These are phyloP conservation scores for Oryza meridionalis DNA, from an alignment of 176 grass and related monocot species.

Conservation along the genomic window DNA sequence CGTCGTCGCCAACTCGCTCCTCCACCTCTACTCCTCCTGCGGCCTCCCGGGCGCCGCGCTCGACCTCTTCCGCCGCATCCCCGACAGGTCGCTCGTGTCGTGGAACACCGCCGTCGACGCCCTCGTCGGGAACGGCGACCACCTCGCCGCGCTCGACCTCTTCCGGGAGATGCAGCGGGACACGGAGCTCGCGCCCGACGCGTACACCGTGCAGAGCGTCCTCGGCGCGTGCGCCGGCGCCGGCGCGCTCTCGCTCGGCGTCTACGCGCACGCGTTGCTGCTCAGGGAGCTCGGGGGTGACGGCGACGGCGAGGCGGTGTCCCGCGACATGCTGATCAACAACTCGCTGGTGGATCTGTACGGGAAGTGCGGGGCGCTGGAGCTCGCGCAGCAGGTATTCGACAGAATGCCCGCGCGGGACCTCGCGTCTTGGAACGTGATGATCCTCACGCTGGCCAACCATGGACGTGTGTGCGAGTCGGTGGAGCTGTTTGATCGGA, in stretches of 20 bases:
- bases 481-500: constrained; percentile 54
- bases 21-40: constrained; percentile 90
- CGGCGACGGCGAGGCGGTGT: constrained; percentile 23
- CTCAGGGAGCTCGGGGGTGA: constrained; percentile 52
- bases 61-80: constrained; percentile 64
- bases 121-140: constrained; percentile 66
- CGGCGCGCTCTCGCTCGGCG: constrained; percentile 65
- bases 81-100: constrained; percentile 60
- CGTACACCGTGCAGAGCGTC: constrained; percentile 83
- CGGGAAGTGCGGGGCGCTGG: constrained; percentile 72
- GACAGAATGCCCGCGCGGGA: constrained; percentile 68
- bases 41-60: constrained; percentile 41
- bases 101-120: constrained; percentile 88
- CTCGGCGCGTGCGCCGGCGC: constrained; percentile 64
- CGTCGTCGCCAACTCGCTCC: constrained; percentile 79
- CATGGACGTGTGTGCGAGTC: constrained; percentile 61
- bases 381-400: constrained; percentile 71
- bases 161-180: constrained; percentile 71
- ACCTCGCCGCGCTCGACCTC: constrained; percentile 57
- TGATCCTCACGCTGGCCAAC: constrained; percentile 78
- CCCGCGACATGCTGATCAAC: constrained; percentile 72
- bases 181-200: constrained; percentile 52
- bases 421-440: constrained; percentile 77
- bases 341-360: constrained; percentile 84
- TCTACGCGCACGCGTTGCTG: constrained; percentile 76